Base-by-base conservation (phyloP, 345 rosid species). In the Iberis pinnata region DNA sequence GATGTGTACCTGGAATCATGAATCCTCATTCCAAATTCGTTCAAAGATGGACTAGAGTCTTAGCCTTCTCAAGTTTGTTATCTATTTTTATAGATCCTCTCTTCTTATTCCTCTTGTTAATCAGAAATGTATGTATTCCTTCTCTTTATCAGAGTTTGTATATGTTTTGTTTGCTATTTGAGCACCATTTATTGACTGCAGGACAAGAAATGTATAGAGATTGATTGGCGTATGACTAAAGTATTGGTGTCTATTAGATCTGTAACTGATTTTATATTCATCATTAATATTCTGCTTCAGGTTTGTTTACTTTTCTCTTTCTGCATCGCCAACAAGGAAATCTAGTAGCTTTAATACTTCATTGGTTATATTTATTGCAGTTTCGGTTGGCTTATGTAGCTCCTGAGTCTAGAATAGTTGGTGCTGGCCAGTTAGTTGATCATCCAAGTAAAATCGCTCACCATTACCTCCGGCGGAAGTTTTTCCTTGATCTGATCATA, bases 351-450 rank as follows among this genome's bases (percentile, higher is more conserved):
- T 39, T 53, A 58, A 39, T 12, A 60, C 2, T 66, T 43, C 37
- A 37, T 51, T 6, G n/a, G n/a, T n/a, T n/a, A n/a, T n/a, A n/a
- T 24, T 27, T 29, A 15, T 39, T 73, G 69, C 85, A 90, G 98
- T 90, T 86, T 66, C 82, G 83, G 51, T 56, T 90, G 74, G 95
- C 96, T 22, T 90, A 80, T 67, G 59, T 90, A 52, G 87, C 92
- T 68, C 92, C 86, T 0, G 95, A 87, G 69, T 80, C 96, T 36
- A 73, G 67, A 25, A 89, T 84, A 35, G 75, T 82, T 70, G 96
- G 96, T 61, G 88, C 84, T 49, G 96, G 96, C 43, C 90, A 82
- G 71, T 76, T 86, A 35, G 96, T 84, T 72, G 94, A 81, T 69
- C 78, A 86, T 61, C 98, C 96, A 8, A 79, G 53, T 32, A 76